A percentile compares a stretch with the other conserved stretches of the same genome.
These are phyloP conservation scores for Glomus cerebriforme DNA, from an alignment of 192 early-diverging fungal species.

Conservation along the genomic window DNA sequence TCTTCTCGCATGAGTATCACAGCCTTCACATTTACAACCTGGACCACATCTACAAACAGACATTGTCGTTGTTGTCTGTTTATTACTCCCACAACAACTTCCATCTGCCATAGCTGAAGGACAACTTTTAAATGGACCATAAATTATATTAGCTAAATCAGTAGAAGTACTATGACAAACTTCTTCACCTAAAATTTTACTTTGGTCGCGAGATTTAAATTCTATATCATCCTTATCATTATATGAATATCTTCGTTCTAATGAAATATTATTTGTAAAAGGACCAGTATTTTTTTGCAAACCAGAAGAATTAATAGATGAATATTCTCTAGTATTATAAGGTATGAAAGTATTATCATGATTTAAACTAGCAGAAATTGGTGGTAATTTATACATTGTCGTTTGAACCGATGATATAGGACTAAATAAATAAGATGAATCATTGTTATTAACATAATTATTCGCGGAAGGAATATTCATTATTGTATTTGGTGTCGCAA, in stretches of 20 bases:
- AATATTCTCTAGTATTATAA: not conserved
- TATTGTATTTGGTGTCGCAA: not conserved
- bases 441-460: too few species aligned
- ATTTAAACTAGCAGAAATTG: not conserved
- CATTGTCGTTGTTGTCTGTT: not conserved
- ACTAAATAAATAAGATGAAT: too few species aligned
- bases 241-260: not conserved
- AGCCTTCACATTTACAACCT: conserved; percentile 42
- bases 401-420: not conserved
- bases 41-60: conserved; percentile 46
- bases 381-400: not conserved
- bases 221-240: not conserved
- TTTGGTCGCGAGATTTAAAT: not conserved
- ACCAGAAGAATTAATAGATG: not conserved
- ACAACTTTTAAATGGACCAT: conserved; percentile 25
- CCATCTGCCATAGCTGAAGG: not conserved
- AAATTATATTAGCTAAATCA: conserved; percentile 22
- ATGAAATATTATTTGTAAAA: not conserved
- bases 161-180: conserved; percentile 5
- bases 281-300: not conserved
- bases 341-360: not conserved
- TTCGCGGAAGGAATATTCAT: too few species aligned
- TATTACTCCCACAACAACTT: conserved; percentile 24
- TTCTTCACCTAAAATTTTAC: conserved; percentile 7
- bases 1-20: conserved; percentile 41